These are phyloP conservation scores for Tetracladium maxilliforme DNA, from an alignment of 2,329 filamentous ascomycete genomes.

Conservation along the genomic window DNA sequence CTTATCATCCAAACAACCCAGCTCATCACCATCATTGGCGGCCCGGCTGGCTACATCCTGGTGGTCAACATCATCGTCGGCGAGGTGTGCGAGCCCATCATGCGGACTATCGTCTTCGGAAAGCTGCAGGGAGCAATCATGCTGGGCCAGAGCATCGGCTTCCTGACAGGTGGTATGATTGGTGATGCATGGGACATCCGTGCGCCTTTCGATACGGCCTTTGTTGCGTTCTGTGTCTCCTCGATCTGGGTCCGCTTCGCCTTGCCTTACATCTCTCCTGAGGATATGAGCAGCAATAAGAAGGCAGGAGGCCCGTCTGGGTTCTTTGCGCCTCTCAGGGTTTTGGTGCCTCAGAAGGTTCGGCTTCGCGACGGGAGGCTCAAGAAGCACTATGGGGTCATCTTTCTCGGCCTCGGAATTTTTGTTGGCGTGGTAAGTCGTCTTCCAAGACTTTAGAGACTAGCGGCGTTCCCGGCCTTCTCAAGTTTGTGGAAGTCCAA, in stretches of 20 bases:
- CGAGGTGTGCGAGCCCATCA: constrained; percentile 43
- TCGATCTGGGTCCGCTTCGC: constrained; percentile 22
- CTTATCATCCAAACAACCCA: constrained; percentile 53
- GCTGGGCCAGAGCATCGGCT: constrained; percentile 50
- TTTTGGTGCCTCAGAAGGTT: constrained; percentile 43
- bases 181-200: constrained; percentile 48
- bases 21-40: constrained; percentile 52
- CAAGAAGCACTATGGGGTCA: constrained; percentile 41
- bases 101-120: constrained; percentile 50
- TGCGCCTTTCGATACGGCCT: constrained; percentile 49
- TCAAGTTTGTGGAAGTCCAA: neutral
- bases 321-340: constrained; percentile 48
- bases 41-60: constrained; percentile 54
- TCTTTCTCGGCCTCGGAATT: constrained; percentile 49
- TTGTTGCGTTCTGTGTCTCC: constrained; percentile 34
- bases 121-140: constrained; percentile 51
- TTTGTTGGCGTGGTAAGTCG: constrained; percentile 47
- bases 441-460: too few relatives aligned
- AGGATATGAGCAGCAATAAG: constrained; percentile 17
- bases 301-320: constrained; percentile 24
- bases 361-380: constrained; percentile 31
- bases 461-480: neutral
- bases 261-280: constrained; percentile 32
- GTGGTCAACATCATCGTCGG: constrained; percentile 55
- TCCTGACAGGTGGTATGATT: constrained; percentile 47